A percentile compares a stretch with the other conserved stretches of the same genome.
phyloP scores from a whole-genome alignment of 2,329 filamentous ascomycete species.

The Berkeleyomyces basicola region DNA sequence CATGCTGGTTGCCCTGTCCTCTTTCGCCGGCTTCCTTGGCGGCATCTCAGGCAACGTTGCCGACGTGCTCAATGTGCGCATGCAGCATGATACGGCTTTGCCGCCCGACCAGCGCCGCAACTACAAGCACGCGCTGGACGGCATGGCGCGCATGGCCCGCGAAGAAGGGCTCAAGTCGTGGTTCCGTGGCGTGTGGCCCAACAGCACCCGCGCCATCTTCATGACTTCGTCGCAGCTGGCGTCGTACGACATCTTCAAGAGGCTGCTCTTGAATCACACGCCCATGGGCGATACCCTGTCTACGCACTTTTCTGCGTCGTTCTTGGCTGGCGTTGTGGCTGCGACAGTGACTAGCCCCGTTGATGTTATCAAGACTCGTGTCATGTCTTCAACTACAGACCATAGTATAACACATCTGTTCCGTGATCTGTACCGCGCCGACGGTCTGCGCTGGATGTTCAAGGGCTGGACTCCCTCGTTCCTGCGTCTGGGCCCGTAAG shows the following conservation, averaged over 20 bases:
- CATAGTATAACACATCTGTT: constrained; percentile 42
- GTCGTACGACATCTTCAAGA: constrained; percentile 72
- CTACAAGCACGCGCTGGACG: constrained; percentile 79
- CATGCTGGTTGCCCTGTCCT: constrained; percentile 68
- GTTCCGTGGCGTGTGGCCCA: constrained; percentile 76
- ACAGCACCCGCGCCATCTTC: constrained; percentile 62
- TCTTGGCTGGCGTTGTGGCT: constrained; percentile 66
- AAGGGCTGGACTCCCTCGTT: constrained; percentile 77
- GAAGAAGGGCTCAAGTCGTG: constrained; percentile 62
- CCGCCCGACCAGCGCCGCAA: constrained; percentile 59
- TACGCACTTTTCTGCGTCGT: constrained; percentile 63
- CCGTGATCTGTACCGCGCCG: constrained; percentile 47
- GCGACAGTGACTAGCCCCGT: constrained; percentile 74
- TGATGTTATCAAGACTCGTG: constrained; percentile 75
- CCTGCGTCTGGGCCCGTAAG: constrained; percentile 45
- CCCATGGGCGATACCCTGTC: constrained; percentile 52
- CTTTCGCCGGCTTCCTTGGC: constrained; percentile 69
- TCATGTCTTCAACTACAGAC: constrained; percentile 52
- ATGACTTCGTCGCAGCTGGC: constrained; percentile 79
- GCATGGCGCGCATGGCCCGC: constrained; percentile 69
- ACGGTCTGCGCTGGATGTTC: constrained; percentile 72
- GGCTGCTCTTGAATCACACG: constrained; percentile 46
- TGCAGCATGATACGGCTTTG: constrained; percentile 83
- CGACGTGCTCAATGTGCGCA: constrained; percentile 92
- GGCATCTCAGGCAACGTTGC: constrained; percentile 86